A percentile compares a stretch with the other conserved stretches of the same genome.
Evolutionary conservation across 2,329 filamentous ascomycete species (phyloP).

Genomic region (Stachybotrys chlorohalonatus): DNA sequence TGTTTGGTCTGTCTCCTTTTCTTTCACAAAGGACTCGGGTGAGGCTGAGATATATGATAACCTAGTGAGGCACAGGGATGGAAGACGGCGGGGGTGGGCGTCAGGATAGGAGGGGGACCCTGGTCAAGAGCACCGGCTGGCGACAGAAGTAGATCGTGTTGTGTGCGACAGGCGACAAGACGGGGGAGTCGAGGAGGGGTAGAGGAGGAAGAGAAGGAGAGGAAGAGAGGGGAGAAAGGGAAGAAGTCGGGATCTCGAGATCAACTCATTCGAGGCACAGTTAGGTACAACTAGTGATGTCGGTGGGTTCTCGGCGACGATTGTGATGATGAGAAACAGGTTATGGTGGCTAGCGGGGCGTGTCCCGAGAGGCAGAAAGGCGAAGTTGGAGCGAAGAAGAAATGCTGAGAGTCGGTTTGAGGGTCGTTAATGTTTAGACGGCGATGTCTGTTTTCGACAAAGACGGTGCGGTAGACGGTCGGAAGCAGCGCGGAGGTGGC

Average conservation of each 20-base stretch:
- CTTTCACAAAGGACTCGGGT: constrained; percentile 2
- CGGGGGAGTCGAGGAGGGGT: constrained; percentile 1
- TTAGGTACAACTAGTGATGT: not conserved
- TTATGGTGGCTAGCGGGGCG: not conserved
- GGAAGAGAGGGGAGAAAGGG: constrained; percentile 1
- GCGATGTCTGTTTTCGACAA: not conserved
- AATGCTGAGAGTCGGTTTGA: not conserved
- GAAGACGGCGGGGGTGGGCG: not conserved
- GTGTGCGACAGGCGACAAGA: constrained; percentile 8
- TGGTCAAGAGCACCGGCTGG: not conserved
- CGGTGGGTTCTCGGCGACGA: not conserved
- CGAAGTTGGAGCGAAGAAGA: not conserved
- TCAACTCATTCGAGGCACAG: not conserved
- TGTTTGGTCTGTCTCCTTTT: not conserved
- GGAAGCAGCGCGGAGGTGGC: not conserved
- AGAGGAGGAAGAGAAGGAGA: constrained; percentile 2
- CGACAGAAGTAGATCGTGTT: constrained; percentile 7
- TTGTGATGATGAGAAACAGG: not conserved
- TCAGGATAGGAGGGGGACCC: not conserved
- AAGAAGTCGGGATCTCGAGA: constrained; percentile 1
- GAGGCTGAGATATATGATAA: constrained; percentile 4
- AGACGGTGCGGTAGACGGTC: not conserved
- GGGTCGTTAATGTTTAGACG: no score
- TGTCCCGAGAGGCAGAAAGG: not conserved
- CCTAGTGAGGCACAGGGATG: not conserved